Conservation (phyloP, 495 filamentous ascomycete species). For the Daldinia concentrica region DNA sequence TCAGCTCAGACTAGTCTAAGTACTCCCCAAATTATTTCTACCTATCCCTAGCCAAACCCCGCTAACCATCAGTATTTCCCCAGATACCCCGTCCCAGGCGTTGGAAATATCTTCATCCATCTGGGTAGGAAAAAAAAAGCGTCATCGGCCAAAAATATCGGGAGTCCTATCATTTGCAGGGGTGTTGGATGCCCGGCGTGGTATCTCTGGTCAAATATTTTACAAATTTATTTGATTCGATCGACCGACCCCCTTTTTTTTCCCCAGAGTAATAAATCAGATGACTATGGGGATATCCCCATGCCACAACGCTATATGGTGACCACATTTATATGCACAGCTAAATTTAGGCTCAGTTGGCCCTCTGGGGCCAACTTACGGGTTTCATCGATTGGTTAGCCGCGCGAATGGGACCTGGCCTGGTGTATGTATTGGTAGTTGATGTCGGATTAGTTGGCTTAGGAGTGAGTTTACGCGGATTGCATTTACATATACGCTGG, state of each 20-base stretch:
- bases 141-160: not conserved
- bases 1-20: not conserved
- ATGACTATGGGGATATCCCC: constrained; percentile 11
- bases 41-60: not conserved
- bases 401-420: not conserved
- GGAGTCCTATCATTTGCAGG: not conserved
- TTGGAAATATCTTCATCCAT: not conserved
- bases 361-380: not conserved
- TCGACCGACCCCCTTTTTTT: constrained; percentile 10
- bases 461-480: not conserved
- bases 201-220: constrained; percentile 6
- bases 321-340: constrained; percentile 12
- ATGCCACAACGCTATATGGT: not conserved
- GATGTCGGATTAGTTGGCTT: not conserved
- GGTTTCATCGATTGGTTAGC: constrained; percentile 2
- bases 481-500: not conserved
- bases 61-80: not conserved
- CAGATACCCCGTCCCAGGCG: not conserved
- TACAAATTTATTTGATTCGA: constrained; percentile 18
- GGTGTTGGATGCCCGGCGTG: not conserved
- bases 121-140: constrained; percentile 11
- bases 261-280: constrained; percentile 11
- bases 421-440: not conserved
- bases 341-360: constrained; percentile 20
- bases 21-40: not conserved